phyloP scores from a whole-genome alignment of 306 rosid genomes.

The Fragaria vesca region DNA sequence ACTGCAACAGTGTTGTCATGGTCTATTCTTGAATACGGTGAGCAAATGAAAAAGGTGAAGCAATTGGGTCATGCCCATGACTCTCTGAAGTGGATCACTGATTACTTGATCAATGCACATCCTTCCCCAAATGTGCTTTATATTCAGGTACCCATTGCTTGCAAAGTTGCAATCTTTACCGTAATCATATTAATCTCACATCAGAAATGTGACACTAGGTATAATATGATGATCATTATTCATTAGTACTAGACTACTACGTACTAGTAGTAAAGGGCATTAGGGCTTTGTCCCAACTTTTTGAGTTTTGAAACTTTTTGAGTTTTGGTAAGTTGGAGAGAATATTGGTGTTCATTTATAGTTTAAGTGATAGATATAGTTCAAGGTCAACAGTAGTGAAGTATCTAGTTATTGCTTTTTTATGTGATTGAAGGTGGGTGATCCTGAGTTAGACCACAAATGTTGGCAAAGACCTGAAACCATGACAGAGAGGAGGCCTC shows the following conservation, averaged over 20 bases:
- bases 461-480: slow-evolving; percentile 79
- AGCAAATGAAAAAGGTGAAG: slow-evolving; percentile 47
- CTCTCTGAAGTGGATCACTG: slow-evolving; percentile 59
- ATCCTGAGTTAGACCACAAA: slow-evolving; percentile 62
- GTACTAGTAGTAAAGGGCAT: no score
- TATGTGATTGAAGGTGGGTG: slow-evolving; percentile 53
- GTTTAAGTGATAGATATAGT: no score
- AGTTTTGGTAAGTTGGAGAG: not conserved
- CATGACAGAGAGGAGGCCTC: slow-evolving; percentile 54
- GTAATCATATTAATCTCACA: not conserved
- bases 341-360: not conserved
- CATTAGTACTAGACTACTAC: not conserved
- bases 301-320: not conserved
- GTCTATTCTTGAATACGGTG: slow-evolving; percentile 76
- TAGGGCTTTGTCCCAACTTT: no score
- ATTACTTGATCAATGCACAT: slow-evolving; percentile 64
- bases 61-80: slow-evolving; percentile 50
- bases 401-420: not conserved
- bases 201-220: not conserved
- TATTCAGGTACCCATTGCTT: slow-evolving; percentile 46
- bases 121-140: slow-evolving; percentile 60
- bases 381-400: no score
- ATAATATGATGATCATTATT: not conserved
- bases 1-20: slow-evolving; percentile 72
- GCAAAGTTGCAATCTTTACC: not conserved